Base-by-base conservation (phyloP, 768 basidiomycete species). In the Rubroboletus pulcherrimus region DNA sequence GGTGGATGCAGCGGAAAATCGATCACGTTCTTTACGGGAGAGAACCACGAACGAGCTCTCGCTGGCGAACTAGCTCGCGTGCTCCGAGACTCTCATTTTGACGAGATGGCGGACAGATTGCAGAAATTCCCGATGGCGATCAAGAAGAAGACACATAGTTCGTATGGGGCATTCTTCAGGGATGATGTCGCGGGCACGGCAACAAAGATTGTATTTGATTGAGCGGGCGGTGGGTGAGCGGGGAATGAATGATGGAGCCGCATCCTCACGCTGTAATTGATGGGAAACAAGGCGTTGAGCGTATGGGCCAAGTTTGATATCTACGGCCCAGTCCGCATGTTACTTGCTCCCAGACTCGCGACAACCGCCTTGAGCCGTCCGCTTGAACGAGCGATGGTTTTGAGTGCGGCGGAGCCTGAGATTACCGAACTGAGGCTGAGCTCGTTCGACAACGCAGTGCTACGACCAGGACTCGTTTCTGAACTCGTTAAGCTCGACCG, bases 11-110 rank as follows among this genome's bases (percentile, higher is more conserved):
- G 76, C 38, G 96, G 96, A 53, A 92, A 91, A 70, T 89, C 92
- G 21, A 87, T 97, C 64, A 98, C 96, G 21, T 98, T 97, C 78
- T 98, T 98, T 75, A 98, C 96, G 1, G 95, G 95, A 6, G 91
- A 92, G 51, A 74, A 84, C 39, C 86, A 97, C 71, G 94, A 97
- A 74, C 78, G 83, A 47, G 79, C 85, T 21, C 78, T 97, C 4
- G 95, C 97, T 8, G 97, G 97, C 8, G 96, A 98, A 70, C 81
- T 98, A 53, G 93, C 93, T 61, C 81, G 91, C 8, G 92, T 99
- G 39, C 78, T 98, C 52, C 76, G 87, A 50, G 97, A 98, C 70
- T 87, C 89, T 43, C 91, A 89, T 31, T 91, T 90, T 59, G 83
- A 88, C 54, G 82, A 86, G 46, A 84, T 89, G 61, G 85, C 74